Percentiles rank a stretch among this genome's conserved stretches.
These are phyloP conservation scores for Populus simonii DNA, from an alignment of 345 rosid species.

Conservation along the genomic window DNA sequence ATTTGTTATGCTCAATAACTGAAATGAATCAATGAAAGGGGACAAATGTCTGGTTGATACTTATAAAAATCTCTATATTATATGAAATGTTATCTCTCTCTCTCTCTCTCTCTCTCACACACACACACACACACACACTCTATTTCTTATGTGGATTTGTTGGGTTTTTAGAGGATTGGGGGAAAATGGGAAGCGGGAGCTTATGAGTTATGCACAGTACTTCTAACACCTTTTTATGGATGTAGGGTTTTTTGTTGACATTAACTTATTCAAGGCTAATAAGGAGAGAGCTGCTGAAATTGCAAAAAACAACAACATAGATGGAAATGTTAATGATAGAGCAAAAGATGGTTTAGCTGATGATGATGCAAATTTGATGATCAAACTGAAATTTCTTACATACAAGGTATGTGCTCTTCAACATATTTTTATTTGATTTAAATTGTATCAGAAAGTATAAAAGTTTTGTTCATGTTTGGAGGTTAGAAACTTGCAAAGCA, in stretches of 20 bases:
- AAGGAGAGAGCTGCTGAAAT: conserved; percentile 57
- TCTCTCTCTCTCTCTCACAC: too few relatives aligned
- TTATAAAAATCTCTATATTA: too few relatives aligned
- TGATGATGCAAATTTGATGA: conserved; percentile 89
- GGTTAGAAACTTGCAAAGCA: neutral
- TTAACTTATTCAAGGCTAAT: conserved; percentile 77
- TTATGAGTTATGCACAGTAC: neutral
- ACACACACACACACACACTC: too few relatives aligned
- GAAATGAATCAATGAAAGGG: too few relatives aligned
- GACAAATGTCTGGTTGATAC: too few relatives aligned
- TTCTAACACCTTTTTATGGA: neutral
- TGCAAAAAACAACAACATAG: conserved; percentile 31
- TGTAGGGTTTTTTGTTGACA: conserved; percentile 87
- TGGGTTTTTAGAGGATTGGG: too few relatives aligned
- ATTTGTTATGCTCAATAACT: too few relatives aligned
- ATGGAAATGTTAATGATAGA: conserved; percentile 39
- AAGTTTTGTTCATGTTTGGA: neutral
- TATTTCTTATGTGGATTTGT: too few relatives aligned
- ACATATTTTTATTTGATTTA: neutral
- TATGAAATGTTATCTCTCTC: too few relatives aligned
- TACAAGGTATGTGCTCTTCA: conserved; percentile 59
- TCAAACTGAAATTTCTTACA: conserved; percentile 86
- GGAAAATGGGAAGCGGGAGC: too few relatives aligned
- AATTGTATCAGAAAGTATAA: neutral
- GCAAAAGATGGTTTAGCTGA: conserved; percentile 61